Conservation (phyloP, 805 yeast genomes). For the Pichia gijzeniarum region DNA sequence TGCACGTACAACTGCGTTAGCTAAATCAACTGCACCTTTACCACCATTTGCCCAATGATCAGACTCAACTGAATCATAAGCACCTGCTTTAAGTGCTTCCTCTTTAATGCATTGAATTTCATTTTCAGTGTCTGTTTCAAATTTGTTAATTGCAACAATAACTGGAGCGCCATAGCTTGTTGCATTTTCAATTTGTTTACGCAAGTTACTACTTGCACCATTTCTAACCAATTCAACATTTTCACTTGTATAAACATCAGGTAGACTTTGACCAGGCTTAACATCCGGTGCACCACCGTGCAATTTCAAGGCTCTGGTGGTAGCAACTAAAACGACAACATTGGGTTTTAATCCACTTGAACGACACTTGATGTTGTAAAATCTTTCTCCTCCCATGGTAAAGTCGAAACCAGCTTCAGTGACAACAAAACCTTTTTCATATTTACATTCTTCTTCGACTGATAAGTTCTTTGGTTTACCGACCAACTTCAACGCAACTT, state of each 20-base stretch:
- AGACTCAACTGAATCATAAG: slow-evolving; percentile 68
- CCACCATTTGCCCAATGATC: slow-evolving; percentile 91
- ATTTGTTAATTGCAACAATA: slow-evolving; percentile 75
- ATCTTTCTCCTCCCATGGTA: slow-evolving; percentile 90
- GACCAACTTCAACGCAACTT: slow-evolving; percentile 71
- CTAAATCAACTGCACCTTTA: slow-evolving; percentile 68
- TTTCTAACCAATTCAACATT: slow-evolving; percentile 59
- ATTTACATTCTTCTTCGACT: slow-evolving; percentile 32
- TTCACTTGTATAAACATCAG: slow-evolving; percentile 65
- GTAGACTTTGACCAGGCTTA: slow-evolving; percentile 76
- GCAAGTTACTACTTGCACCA: slow-evolving; percentile 64
- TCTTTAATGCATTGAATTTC: slow-evolving; percentile 66
- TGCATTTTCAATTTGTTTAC: slow-evolving; percentile 71
- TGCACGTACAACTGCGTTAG: slow-evolving; percentile 61
- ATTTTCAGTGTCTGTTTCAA: slow-evolving; percentile 62
- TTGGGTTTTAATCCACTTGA: slow-evolving; percentile 76
- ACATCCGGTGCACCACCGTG: slow-evolving; percentile 91
- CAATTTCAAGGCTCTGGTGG: slow-evolving; percentile 76
- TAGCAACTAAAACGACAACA: slow-evolving; percentile 74
- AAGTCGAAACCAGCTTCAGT: slow-evolving; percentile 89
- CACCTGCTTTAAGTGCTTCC: slow-evolving; percentile 71
- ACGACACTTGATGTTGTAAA: slow-evolving; percentile 75
- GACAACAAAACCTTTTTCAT: slow-evolving; percentile 60
- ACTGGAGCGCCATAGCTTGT: slow-evolving; percentile 69
- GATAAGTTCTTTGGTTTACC: slow-evolving; percentile 36